Evolutionary conservation across 1,284 basidiomycete genomes (phyloP).

Genomic region (Naganishia cerealis): DNA sequence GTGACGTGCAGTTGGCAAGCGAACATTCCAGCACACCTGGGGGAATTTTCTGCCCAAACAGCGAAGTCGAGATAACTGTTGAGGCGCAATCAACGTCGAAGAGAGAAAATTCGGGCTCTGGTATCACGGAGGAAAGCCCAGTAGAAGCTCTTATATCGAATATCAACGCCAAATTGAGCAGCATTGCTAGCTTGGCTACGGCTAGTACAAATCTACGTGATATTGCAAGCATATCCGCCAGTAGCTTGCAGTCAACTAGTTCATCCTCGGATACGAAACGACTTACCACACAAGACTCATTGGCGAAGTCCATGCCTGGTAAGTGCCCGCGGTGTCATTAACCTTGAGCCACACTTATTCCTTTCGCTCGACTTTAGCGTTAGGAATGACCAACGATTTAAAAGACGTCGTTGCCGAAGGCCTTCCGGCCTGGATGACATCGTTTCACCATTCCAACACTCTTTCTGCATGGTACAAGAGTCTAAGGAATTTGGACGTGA

Average conservation of each 20-base stretch:
- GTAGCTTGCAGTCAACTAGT: background rate
- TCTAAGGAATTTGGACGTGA: slow-evolving; percentile 12
- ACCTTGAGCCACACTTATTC: background rate
- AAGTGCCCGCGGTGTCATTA: background rate
- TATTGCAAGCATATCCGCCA: background rate
- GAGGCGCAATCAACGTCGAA: background rate
- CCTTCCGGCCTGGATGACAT: slow-evolving; percentile 23
- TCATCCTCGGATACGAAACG: background rate
- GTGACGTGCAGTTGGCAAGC: background rate
- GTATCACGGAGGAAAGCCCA: slow-evolving; percentile 10
- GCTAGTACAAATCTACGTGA: background rate
- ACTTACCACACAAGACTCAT: background rate
- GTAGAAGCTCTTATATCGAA: slow-evolving; percentile 28
- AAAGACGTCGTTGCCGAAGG: slow-evolving; percentile 26
- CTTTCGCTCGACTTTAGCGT: slow-evolving; percentile 5
- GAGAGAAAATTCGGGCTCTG: background rate
- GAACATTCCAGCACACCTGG: slow-evolving; percentile 12
- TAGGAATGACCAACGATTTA: slow-evolving; percentile 20
- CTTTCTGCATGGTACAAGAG: slow-evolving; percentile 13
- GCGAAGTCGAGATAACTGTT: background rate
- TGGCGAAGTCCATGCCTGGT: slow-evolving; percentile 26
- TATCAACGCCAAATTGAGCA: slow-evolving; percentile 26
- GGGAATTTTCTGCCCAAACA: slow-evolving; percentile 4
- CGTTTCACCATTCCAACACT: slow-evolving; percentile 15
- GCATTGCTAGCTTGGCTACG: slow-evolving; percentile 21